phyloP scores from a whole-genome alignment of 306 rosid species.

The Vigna hirtella region DNA sequence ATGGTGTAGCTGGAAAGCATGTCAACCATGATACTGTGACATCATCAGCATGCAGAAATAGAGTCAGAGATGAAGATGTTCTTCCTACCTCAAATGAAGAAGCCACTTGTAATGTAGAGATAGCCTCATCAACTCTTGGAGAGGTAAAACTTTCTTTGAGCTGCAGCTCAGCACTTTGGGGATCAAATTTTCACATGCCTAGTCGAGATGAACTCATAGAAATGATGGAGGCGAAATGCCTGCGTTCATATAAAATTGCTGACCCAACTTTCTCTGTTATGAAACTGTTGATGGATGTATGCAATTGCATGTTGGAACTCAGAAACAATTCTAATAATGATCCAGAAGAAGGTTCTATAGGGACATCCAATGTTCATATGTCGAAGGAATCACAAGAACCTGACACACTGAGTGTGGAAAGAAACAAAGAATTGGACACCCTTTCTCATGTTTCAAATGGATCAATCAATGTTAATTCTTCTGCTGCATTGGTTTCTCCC shows the following conservation, averaged over 20 bases:
- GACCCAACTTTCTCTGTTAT: slow-evolving; percentile 83
- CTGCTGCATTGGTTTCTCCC: slow-evolving; percentile 48
- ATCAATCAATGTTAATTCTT: slow-evolving; percentile 44
- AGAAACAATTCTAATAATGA: slow-evolving; percentile 66
- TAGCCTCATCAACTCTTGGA: slow-evolving; percentile 82
- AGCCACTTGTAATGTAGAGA: slow-evolving; percentile 59
- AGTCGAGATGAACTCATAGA: slow-evolving; percentile 69
- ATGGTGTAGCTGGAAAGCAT: slow-evolving; percentile 47
- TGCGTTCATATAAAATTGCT: slow-evolving; percentile 72
- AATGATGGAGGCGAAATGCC: slow-evolving; percentile 81
- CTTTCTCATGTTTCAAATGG: slow-evolving; percentile 53
- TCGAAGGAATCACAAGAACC: slow-evolving; percentile 49
- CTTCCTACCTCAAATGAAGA: slow-evolving; percentile 46
- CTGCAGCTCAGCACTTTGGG: slow-evolving; percentile 61
- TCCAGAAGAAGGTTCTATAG: slow-evolving; percentile 61
- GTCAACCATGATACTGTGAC: slow-evolving; percentile 44
- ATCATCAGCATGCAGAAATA: slow-evolving; percentile 41
- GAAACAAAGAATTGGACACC: slow-evolving; percentile 50
- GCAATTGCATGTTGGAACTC: slow-evolving; percentile 80
- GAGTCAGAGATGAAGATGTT: slow-evolving; percentile 43
- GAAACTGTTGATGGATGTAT: slow-evolving; percentile 75
- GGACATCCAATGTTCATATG: slow-evolving; percentile 48
- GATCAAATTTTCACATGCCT: slow-evolving; percentile 77
- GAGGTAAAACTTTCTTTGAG: slow-evolving; percentile 89
- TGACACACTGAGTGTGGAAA: slow-evolving; percentile 44